Conservation (phyloP, 352 stramenopile species). For the Pelagophyceae sp. region DNA sequence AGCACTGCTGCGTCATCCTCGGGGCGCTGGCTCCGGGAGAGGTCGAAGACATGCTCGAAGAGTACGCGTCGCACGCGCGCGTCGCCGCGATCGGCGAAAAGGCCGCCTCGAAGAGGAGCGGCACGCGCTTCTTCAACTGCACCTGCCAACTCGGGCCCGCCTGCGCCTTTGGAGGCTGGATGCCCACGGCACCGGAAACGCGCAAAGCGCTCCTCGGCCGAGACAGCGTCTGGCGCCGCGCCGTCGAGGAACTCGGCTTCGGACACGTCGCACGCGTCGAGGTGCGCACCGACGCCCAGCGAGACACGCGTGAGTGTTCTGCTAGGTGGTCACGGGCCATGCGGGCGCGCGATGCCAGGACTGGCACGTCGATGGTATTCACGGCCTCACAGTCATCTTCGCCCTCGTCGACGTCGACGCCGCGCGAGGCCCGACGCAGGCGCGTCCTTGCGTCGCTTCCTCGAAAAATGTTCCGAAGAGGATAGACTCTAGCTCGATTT, state of each 20-base stretch:
- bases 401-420: constrained; percentile 24
- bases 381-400: constrained; percentile 23
- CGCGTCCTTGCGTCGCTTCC: too few relatives aligned
- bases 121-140: constrained; percentile 20
- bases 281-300: too few relatives aligned
- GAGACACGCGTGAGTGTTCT: too few relatives aligned
- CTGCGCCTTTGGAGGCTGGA: constrained; percentile 16
- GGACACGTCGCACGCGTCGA: constrained; percentile 25
- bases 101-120: constrained; percentile 7
- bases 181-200: background rate
- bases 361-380: constrained; percentile 25
- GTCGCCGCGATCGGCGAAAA: constrained; percentile 16
- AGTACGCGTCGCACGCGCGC: background rate
- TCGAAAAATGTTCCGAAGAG: too few relatives aligned
- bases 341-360: constrained; percentile 16
- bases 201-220: background rate
- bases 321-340: constrained; percentile 24
- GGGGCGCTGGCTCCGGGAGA: background rate
- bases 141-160: constrained; percentile 14
- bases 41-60: background rate
- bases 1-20: background rate
- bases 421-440: constrained; percentile 20
- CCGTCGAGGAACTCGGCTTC: constrained; percentile 20
- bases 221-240: constrained; percentile 11
- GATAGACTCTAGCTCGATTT: too few relatives aligned